Conservation (phyloP, 495 filamentous ascomycete species). For the Podospora pseudocomata region DNA sequence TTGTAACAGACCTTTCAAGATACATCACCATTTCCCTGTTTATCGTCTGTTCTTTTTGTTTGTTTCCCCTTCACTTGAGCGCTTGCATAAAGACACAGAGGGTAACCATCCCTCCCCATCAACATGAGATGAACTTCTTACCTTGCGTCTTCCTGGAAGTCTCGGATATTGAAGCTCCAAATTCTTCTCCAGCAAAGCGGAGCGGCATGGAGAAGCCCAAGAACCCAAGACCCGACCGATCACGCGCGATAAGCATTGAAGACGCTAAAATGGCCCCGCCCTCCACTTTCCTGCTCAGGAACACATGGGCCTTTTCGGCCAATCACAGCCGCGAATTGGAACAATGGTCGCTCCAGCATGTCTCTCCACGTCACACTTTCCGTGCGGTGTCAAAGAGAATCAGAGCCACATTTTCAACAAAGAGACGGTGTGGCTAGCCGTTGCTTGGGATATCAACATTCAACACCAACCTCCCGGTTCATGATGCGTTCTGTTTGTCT, state of each 20-base stretch:
- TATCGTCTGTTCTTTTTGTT: not conserved
- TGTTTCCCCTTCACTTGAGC: not conserved
- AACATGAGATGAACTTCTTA: not conserved
- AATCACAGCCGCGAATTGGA: slow-evolving; percentile 9
- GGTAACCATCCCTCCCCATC: not conserved
- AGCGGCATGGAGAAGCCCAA: not conserved
- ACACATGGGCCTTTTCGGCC: not conserved
- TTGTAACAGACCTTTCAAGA: not conserved
- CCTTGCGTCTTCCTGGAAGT: not conserved
- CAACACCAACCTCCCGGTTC: not conserved
- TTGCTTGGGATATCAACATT: not conserved
- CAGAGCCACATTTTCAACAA: not conserved
- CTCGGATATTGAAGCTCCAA: slow-evolving; percentile 9
- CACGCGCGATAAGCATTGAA: slow-evolving; percentile 5
- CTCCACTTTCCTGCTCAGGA: slow-evolving; percentile 5
- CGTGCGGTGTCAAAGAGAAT: not conserved
- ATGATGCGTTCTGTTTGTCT: not conserved
- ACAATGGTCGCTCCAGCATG: not conserved
- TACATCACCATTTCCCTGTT: slow-evolving; percentile 1
- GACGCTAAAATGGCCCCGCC: not conserved
- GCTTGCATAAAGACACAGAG: not conserved
- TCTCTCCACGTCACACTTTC: slow-evolving; percentile 10
- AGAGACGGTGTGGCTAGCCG: not conserved
- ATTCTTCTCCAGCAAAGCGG: slow-evolving; percentile 4
- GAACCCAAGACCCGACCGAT: not conserved